Evolutionary conservation across 176 grass and related monocot species (phyloP), one percentile per base, ranked within the genome.

Genomic region (Poa annua): DNA sequence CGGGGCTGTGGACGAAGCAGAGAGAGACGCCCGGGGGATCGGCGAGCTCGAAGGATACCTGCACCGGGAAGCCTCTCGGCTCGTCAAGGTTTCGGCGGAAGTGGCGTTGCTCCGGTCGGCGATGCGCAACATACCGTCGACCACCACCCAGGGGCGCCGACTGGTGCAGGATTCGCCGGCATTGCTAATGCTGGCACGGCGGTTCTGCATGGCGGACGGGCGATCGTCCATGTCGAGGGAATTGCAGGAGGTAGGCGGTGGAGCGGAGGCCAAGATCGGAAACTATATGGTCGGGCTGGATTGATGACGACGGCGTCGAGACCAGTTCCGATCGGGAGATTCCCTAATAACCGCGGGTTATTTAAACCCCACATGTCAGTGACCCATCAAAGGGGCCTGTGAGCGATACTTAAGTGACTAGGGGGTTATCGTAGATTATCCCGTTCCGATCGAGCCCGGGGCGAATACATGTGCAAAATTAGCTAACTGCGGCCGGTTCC

Each of bases 1-100:
- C 74, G 51, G 50, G 13, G 51, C 49, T 56, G 51, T 55, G 29
- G 5, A 76, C 32, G 4, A 33, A 38, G 4, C 19, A 56, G 17
- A 17, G 17, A 21, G 50, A 56, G 1, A 76, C 11, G 0, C 0
- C 32, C 11, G 19, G 74, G 0, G 51, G 74, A 0, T 56, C 51
- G 42, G 51, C 74, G 74, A 76, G 29, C 0, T n/a, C 51, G 32
- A 76, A 76, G 74, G 51, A 21, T 29, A 76, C 74, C 74, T 39
- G 12, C 19, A 76, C 33, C 51, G 32, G 3, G 51, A 10, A 4
- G 10, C 51, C n/a, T n/a, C 10, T 33, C 6, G 49, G 51, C 74
- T 56, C 17, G 51, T 56, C 21, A 21, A 1, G 16, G 50, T 4
- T 35, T 4, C 6, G 19, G 74, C 5, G 50, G 32, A 38, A 8